Conservation (phyloP, 129 eudicot genomes). For the Centrapalus pauciflorus region DNA sequence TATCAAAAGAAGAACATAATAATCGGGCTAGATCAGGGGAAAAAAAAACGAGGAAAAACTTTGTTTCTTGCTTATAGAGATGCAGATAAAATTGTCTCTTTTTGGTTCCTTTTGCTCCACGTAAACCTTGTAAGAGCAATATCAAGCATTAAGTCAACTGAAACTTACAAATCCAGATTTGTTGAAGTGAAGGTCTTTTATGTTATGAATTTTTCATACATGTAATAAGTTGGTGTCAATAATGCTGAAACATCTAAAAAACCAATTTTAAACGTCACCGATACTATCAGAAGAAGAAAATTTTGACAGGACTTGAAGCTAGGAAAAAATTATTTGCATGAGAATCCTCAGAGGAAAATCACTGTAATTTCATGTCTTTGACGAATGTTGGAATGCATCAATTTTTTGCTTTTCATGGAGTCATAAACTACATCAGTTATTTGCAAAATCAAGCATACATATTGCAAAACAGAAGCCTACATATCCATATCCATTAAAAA, state of each 20-base stretch:
- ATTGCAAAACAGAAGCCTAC: neutral
- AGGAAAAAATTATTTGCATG: no score
- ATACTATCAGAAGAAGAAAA: neutral
- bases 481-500: neutral
- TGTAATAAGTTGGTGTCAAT: neutral
- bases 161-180: neutral
- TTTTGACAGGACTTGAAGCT: neutral
- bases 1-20: neutral
- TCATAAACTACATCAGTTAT: no score
- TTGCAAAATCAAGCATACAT: neutral
- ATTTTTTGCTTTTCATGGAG: no score
- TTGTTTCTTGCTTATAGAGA: neutral
- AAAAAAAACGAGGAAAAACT: neutral
- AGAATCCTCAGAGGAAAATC: neutral
- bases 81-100: neutral
- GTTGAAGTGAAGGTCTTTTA: neutral
- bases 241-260: neutral
- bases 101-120: neutral
- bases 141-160: neutral
- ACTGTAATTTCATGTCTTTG: neutral
- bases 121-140: no score
- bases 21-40: neutral
- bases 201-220: neutral
- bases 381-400: neutral
- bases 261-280: neutral